Evolutionary conservation across 768 basidiomycete genomes (phyloP), one percentile per base, ranked within the genome.

Genomic region (Amanita rubescens): DNA sequence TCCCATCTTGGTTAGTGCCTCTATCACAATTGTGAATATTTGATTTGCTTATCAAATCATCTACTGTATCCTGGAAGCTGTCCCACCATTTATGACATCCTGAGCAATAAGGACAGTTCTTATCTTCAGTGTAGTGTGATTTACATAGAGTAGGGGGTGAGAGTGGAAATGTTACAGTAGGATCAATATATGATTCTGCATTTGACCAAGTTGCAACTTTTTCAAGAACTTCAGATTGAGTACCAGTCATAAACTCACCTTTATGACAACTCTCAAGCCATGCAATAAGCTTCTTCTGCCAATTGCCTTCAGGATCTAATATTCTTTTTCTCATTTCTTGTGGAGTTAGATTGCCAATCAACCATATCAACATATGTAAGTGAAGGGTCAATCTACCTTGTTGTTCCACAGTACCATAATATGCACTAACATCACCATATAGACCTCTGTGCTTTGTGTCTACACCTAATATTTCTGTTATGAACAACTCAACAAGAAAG

Each of bases 361-460:
- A 62, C 71, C 70, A 71, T 17, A 70, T 7, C 5, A 67, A 53
- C 39, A 64, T 32, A 51, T 68, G 68, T 19, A 67, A 38, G 55
- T 70, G 69, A 15, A 70, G 24, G 1, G 68, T 64, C 4, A 64
- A 32, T 5, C 66, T 54, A 7, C 67, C 67, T 58, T 70, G 69
- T 27, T 63, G 57, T 51, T 70, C 68, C 7, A 69, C 67, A 3
- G 66, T 66, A 3, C 66, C 67, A 56, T 70, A 67, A 45, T 65
- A 68, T 1, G 51, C 59, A 7, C 30, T n/a, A 8, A 58, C 60
- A 0, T 55, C 14, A 14, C 65, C 64, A 55, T 57, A 67, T 24
- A 65, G 24, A 5, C 60, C 61, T n/a, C 24, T 22, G 12, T 55
- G 38, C 9, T 49, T 24, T n/a, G 37, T 17, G 1, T 44, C 54